A percentile compares a stretch with the other conserved stretches of the same genome.
Evolutionary conservation across 2,329 filamentous ascomycete species (phyloP).

Genomic region (Penicillium sp.): DNA sequence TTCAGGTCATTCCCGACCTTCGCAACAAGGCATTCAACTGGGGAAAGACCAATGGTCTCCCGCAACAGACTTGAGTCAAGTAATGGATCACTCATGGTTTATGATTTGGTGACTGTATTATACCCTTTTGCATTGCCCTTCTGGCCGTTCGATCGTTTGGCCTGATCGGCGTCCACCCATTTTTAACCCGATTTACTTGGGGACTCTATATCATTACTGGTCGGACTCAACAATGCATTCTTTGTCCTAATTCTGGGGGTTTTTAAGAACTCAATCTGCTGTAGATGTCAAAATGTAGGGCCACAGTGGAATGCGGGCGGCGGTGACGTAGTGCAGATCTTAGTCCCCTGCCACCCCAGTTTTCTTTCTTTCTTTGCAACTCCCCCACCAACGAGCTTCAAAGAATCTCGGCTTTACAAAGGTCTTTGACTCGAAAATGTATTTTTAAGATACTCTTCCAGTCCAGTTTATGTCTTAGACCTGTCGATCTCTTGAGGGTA

Average conservation of each 20-base stretch:
- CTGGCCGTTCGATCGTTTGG: slow-evolving; percentile 7
- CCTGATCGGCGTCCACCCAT: slow-evolving; percentile 6
- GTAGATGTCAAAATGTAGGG: not conserved
- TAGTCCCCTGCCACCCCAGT: slow-evolving; percentile 15
- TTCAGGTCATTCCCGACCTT: slow-evolving; percentile 60
- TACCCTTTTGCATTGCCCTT: slow-evolving; percentile 24
- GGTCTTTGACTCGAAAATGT: not conserved
- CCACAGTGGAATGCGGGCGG: slow-evolving; percentile 14
- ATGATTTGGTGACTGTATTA: slow-evolving; percentile 25
- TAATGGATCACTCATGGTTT: slow-evolving; percentile 10
- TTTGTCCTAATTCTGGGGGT: not conserved
- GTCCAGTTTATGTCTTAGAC: not conserved
- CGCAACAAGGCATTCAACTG: slow-evolving; percentile 58
- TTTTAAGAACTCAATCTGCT: not conserved
- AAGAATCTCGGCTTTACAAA: not conserved
- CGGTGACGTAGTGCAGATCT: slow-evolving; percentile 23
- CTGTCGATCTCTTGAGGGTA: not conserved
- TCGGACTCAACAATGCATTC: not conserved
- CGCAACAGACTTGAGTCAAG: slow-evolving; percentile 9
- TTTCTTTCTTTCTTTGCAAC: slow-evolving; percentile 6
- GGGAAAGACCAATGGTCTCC: slow-evolving; percentile 56
- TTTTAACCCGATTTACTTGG: not conserved
- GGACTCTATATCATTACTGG: slow-evolving; percentile 8
- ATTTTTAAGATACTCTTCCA: not conserved
- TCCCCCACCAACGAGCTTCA: not conserved